Conservation (phyloP, 495 filamentous ascomycete genomes). For the Letharia lupina region DNA sequence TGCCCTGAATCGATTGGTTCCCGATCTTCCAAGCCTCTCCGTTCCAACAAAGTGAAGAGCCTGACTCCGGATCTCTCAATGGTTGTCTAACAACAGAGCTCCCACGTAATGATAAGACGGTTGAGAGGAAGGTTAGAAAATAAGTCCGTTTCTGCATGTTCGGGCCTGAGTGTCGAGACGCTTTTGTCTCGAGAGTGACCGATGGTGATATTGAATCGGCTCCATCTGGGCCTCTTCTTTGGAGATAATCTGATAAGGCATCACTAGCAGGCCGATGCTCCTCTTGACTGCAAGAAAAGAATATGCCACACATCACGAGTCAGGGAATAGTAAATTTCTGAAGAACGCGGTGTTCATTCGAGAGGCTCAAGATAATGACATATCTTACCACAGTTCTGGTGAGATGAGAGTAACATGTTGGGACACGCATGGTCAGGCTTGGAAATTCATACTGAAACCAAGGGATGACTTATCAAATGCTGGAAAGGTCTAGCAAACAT, state of each 20-base stretch:
- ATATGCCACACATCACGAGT: constrained; percentile 56
- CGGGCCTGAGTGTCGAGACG: neutral
- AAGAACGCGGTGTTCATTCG: neutral
- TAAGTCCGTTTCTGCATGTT: constrained; percentile 12
- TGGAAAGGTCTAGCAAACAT: neutral
- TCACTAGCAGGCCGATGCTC: constrained; percentile 31
- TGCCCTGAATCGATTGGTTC: constrained; percentile 46
- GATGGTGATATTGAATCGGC: constrained; percentile 29
- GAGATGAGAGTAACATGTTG: too few relatives aligned
- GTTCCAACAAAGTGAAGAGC: constrained; percentile 88
- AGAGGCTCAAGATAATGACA: neutral
- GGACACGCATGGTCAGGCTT: too few relatives aligned
- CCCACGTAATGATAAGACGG: constrained; percentile 79
- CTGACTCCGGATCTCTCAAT: constrained; percentile 48
- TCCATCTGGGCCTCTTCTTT: constrained; percentile 50
- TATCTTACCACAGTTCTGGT: neutral
- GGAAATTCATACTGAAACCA: too few relatives aligned
- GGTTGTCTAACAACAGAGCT: constrained; percentile 65
- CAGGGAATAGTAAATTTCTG: too few relatives aligned
- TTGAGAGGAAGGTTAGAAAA: constrained; percentile 62
- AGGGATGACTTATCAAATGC: too few relatives aligned
- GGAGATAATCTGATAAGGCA: constrained; percentile 38
- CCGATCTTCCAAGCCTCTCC: constrained; percentile 90
- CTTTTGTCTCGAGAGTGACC: constrained; percentile 12
- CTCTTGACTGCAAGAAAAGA: constrained; percentile 43